phyloP scores from a whole-genome alignment of 805 yeast species.

The Candida argentea region DNA sequence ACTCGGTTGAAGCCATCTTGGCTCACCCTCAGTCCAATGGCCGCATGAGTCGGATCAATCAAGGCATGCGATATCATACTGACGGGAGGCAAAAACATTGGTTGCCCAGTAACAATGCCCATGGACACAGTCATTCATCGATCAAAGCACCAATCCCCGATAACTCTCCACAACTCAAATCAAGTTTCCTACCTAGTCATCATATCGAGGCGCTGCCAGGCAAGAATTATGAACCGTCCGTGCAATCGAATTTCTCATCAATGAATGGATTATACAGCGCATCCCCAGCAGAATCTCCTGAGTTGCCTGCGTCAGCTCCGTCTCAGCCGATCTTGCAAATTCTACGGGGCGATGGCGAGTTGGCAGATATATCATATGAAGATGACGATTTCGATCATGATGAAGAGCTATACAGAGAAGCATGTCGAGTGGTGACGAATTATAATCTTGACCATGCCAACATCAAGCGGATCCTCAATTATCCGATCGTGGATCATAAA shows the following conservation, averaged over 20 bases:
- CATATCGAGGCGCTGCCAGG: neutral
- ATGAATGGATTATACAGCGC: constrained; percentile 20
- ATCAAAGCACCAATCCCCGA: too few species aligned
- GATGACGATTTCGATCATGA: constrained; percentile 28
- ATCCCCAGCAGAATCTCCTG: constrained; percentile 13
- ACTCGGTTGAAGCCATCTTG: constrained; percentile 61
- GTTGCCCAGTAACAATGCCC: constrained; percentile 30
- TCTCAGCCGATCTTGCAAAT: constrained; percentile 2
- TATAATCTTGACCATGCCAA: constrained; percentile 24
- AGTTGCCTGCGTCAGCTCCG: constrained; percentile 2
- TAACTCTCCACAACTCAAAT: neutral
- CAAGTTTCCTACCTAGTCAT: neutral
- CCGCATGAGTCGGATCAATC: constrained; percentile 58
- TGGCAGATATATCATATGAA: constrained; percentile 16
- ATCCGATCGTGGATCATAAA: constrained; percentile 34
- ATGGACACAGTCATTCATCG: constrained; percentile 20
- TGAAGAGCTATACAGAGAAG: constrained; percentile 23
- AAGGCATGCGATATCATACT: constrained; percentile 73
- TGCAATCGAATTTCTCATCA: constrained; percentile 21
- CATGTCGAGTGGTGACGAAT: constrained; percentile 20
- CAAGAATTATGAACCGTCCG: constrained; percentile 14
- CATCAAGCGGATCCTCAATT: constrained; percentile 26
- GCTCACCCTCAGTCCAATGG: constrained; percentile 61
- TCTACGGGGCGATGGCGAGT: constrained; percentile 4
- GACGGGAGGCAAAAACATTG: constrained; percentile 80